These are phyloP conservation scores for Vigna angularis DNA, from an alignment of 306 rosid genomes.

Conservation along the genomic window DNA sequence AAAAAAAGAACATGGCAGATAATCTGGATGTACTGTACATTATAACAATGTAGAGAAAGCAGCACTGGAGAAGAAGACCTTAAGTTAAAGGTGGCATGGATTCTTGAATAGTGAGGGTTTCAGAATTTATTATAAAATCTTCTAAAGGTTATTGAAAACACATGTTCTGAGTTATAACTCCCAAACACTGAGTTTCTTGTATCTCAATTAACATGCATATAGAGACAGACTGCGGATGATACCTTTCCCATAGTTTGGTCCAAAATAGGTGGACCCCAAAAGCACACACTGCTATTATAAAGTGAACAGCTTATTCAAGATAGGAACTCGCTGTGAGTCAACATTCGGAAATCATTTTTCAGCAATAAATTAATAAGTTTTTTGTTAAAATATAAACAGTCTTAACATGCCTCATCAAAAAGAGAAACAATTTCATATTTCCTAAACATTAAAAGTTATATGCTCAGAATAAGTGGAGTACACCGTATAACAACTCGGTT, in stretches of 20 bases:
- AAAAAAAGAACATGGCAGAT: too few species aligned
- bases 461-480: neutral
- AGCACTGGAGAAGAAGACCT: slow-evolving; percentile 14
- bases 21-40: too few species aligned
- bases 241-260: slow-evolving; percentile 42
- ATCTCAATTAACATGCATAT: slow-evolving; percentile 26
- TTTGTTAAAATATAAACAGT: neutral
- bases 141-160: neutral
- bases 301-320: slow-evolving; percentile 7
- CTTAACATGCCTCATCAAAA: neutral
- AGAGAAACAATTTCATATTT: neutral
- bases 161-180: neutral
- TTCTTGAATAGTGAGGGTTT: neutral
- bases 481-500: too few species aligned
- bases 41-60: slow-evolving; percentile 2
- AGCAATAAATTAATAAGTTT: neutral
- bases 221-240: slow-evolving; percentile 33
- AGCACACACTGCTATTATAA: slow-evolving; percentile 24
- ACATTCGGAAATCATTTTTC: neutral
- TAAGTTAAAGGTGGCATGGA: slow-evolving; percentile 1
- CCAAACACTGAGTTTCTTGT: slow-evolving; percentile 27
- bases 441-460: too few species aligned
- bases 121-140: too few species aligned
- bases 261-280: slow-evolving; percentile 43
- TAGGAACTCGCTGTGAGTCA: slow-evolving; percentile 28